Percentiles rank a stretch among this genome's conserved stretches.
These are phyloP conservation scores for Pleodorina starrii DNA, from an alignment of 139 green algal species.

Conservation along the genomic window DNA sequence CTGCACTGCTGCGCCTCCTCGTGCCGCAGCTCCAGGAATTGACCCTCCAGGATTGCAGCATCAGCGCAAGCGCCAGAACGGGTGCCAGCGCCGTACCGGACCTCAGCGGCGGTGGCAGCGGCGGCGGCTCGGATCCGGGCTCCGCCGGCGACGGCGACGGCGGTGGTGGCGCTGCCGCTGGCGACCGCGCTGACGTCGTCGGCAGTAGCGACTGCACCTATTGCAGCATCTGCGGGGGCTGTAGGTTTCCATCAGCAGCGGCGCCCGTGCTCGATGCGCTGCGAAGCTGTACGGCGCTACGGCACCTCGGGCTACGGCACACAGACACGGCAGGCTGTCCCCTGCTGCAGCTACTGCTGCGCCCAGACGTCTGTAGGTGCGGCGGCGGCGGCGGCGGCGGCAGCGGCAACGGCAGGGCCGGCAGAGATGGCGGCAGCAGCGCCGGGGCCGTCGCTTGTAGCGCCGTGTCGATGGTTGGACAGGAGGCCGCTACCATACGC, in stretches of 20 bases:
- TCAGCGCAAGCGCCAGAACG: no score
- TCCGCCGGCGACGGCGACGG: background rate
- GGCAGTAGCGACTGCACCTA: background rate
- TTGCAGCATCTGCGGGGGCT: background rate
- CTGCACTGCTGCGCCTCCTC: background rate
- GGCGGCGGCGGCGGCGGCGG: background rate
- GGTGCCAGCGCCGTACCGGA: no score
- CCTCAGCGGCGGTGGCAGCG: no score
- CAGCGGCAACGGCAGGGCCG: background rate
- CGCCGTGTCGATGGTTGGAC: no score
- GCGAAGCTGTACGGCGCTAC: background rate
- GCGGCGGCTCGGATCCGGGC: no score
- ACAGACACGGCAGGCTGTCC: background rate
- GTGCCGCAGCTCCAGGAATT: background rate
- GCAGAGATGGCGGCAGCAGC: background rate
- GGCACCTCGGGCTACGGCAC: background rate
- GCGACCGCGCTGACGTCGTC: background rate
- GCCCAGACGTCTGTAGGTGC: background rate
- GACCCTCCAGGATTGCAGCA: background rate
- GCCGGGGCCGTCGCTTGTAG: no score
- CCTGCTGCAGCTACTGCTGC: background rate
- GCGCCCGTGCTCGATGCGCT: background rate
- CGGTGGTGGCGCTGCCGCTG: background rate
- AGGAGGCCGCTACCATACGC: no score
- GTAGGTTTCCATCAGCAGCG: background rate